These are phyloP conservation scores for Pseudopediastrum boryanum DNA, from an alignment of 139 green algal genomes.

Conservation along the genomic window DNA sequence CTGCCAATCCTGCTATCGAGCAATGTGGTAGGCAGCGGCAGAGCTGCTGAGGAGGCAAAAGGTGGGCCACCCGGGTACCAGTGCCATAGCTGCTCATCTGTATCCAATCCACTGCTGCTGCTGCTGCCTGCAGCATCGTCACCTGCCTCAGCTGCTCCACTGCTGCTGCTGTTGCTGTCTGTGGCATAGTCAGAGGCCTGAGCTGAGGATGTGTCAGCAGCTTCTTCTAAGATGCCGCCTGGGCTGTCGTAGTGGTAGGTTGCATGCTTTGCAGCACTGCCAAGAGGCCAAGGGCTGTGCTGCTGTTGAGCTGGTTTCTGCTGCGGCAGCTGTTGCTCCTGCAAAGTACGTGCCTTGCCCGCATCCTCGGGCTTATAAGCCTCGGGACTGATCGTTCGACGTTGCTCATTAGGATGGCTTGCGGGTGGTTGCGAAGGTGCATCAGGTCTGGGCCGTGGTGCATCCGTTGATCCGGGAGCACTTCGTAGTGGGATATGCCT, in stretches of 20 bases:
- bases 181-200: neutral
- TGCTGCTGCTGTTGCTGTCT: constrained; percentile 9
- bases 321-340: neutral
- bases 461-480: neutral
- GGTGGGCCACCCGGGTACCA: too few relatives aligned
- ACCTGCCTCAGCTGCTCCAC: constrained; percentile 1
- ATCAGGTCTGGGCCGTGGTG: neutral
- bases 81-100: neutral
- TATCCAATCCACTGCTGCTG: neutral
- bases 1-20: neutral
- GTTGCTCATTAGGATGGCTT: neutral
- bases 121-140: neutral
- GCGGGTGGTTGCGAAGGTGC: neutral
- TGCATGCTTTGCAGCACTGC: neutral
- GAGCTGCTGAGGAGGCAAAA: too few relatives aligned
- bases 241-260: neutral
- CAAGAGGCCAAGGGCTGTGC: neutral
- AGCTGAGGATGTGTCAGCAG: neutral
- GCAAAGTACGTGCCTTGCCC: neutral
- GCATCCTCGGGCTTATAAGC: too few relatives aligned
- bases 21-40: too few relatives aligned
- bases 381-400: neutral
- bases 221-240: neutral
- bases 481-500: too few relatives aligned
- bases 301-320: neutral